phyloP scores from a whole-genome alignment of 192 early-diverging fungal genomes.

The Piromyces finnis region DNA sequence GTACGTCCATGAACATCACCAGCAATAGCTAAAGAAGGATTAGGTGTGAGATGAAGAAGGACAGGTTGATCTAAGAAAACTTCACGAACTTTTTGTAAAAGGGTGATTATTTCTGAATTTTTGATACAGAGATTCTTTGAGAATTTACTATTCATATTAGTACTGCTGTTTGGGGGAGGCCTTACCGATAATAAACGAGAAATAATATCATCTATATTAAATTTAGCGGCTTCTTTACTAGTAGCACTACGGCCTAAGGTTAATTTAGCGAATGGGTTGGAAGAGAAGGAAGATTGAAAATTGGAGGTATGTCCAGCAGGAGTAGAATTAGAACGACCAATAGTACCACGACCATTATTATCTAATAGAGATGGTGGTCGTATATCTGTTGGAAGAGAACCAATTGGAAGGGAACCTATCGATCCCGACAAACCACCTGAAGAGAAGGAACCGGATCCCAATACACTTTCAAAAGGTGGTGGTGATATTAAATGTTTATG shows the following conservation, averaged over 20 bases:
- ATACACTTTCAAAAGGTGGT: not conserved
- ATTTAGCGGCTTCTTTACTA: conserved; percentile 2
- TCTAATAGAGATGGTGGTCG: not conserved
- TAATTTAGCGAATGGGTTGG: not conserved
- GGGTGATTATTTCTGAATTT: conserved; percentile 63
- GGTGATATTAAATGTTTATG: not conserved
- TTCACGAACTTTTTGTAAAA: conserved; percentile 72
- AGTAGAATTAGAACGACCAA: not conserved
- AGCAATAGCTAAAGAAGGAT: conserved; percentile 5
- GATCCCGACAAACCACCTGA: not conserved
- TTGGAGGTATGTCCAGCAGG: not conserved
- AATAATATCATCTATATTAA: conserved; percentile 76
- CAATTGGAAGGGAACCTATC: not conserved
- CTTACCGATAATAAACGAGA: conserved; percentile 63
- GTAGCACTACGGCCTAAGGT: not conserved
- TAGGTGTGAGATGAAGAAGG: conserved; percentile 15
- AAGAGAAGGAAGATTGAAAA: not conserved
- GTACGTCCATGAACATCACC: not conserved
- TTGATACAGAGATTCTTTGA: conserved; percentile 27
- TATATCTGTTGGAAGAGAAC: not conserved
- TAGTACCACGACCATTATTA: not conserved
- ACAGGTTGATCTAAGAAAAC: conserved; percentile 74
- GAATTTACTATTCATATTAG: not conserved
- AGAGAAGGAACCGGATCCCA: not conserved
- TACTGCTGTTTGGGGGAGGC: not conserved